Conservation (phyloP, 805 yeast genomes). For the Candida awuae region DNA sequence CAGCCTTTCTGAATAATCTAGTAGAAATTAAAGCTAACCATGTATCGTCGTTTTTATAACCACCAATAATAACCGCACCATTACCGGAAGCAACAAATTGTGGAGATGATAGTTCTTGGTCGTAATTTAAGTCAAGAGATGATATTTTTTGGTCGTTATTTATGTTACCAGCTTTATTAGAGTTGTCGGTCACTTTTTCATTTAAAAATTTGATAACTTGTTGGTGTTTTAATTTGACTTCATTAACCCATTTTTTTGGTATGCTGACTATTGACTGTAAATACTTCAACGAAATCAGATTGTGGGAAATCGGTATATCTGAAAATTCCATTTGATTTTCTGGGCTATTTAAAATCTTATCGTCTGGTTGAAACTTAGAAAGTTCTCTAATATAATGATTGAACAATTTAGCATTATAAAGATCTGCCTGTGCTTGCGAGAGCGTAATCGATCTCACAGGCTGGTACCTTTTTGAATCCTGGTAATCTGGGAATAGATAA, state of each 20-base stretch:
- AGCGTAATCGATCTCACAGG: too few relatives aligned
- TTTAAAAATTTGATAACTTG: slow-evolving; percentile 4
- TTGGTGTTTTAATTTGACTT: slow-evolving; percentile 7
- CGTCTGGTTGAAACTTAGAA: neutral
- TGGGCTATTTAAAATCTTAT: neutral
- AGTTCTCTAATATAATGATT: slow-evolving; percentile 1
- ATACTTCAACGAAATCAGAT: neutral
- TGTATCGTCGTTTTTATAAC: slow-evolving; percentile 42
- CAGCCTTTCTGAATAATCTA: slow-evolving; percentile 39
- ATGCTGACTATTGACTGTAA: slow-evolving; percentile 3
- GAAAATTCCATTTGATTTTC: slow-evolving; percentile 6
- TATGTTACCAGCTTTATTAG: too few relatives aligned
- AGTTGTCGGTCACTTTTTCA: neutral
- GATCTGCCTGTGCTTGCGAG: neutral
- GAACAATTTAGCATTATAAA: slow-evolving; percentile 1
- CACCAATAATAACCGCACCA: slow-evolving; percentile 66
- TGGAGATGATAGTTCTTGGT: too few relatives aligned
- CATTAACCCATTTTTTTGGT: slow-evolving; percentile 5
- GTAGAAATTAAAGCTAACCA: slow-evolving; percentile 53
- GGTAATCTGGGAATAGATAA: neutral
- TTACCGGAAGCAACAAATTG: slow-evolving; percentile 29
- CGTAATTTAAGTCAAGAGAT: too few relatives aligned
- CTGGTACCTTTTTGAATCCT: too few relatives aligned
- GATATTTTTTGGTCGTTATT: too few relatives aligned
- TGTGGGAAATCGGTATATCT: neutral